Evolutionary conservation across 192 early-diverging fungal genomes (phyloP), one percentile per base, ranked within the genome.

Genomic region (Coemansia erecta): DNA sequence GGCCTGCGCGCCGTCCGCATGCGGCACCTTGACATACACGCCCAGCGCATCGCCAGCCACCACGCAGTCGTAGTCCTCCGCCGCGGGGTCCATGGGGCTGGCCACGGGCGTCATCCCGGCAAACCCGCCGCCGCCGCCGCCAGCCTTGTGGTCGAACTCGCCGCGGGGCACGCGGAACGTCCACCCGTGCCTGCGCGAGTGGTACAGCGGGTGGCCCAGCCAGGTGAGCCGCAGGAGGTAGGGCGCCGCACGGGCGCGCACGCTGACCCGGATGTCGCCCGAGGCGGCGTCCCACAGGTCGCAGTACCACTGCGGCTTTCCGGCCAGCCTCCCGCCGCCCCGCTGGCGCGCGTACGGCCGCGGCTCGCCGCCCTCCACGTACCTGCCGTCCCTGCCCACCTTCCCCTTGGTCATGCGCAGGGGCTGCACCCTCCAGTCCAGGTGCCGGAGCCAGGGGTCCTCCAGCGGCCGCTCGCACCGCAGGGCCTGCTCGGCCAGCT

Each of bases 221-320:
- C 95, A 97, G 53, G 89, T 84, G 6, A 97, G 81, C 42, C 83
- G 81, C 17, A 99, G 82, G 47, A 97, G 62, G 33, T 95, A 83
- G 21, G 97, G 94, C 7, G 89, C 83, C 11, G 88, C 66, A 7
- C 92, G 82, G 39, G 87, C 86, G 59, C 88, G 84, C 22, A 83
- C 78, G 0, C 91, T 83, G 13, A 98, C 67, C 24, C 85, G 86
- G 31, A 94, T 64, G 26, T 73, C 74, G 17, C 81, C 60, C 1
- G 61, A 43, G 58, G 82, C 84, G 19, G 60, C 51, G 62, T 87
- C 83, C 81, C 87, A 95, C 33, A 92, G 81, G 33, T 89, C 90
- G 18, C 86, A 73, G 71, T 89, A 95, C 96, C 96, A 93, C 45
- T 86, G 60, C 13, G 92, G 91, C 18, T 82, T 75, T 0, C 85